Percentiles rank a stretch among this genome's conserved stretches.
Conservation (phyloP, 192 early-diverging fungal genomes). For the Phycomyces blakesleeanus region DNA sequence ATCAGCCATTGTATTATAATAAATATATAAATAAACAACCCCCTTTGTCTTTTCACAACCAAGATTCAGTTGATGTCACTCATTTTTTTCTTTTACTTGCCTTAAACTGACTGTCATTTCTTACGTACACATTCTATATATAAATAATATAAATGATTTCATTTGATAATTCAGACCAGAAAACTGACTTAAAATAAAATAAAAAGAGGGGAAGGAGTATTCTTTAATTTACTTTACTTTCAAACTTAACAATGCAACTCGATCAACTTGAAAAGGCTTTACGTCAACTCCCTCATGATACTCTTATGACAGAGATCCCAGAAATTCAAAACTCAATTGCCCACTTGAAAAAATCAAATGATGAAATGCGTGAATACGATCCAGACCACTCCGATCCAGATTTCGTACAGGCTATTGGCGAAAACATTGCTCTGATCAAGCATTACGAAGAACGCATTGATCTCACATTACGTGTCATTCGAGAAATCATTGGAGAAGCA, state of each 20-base stretch:
- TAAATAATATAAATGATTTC: too few species aligned
- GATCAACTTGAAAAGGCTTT: constrained; percentile 11
- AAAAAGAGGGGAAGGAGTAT: too few species aligned
- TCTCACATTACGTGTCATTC: constrained; percentile 20
- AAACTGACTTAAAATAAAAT: too few species aligned
- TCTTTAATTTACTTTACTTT: too few species aligned
- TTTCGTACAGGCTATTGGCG: constrained; percentile 29
- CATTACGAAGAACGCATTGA: constrained; percentile 32
- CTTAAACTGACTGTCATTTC: too few species aligned
- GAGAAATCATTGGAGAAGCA: constrained; percentile 24
- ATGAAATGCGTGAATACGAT: constrained; percentile 38
- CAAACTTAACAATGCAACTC: constrained; percentile 5
- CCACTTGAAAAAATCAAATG: constrained; percentile 38
- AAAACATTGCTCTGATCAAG: constrained; percentile 34
- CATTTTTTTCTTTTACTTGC: too few species aligned
- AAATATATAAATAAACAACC: too few species aligned
- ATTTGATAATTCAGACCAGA: too few species aligned
- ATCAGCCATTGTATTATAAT: too few species aligned
- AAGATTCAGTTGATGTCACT: too few species aligned
- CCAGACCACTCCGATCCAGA: constrained; percentile 31
- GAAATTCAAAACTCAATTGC: constrained; percentile 38
- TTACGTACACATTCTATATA: too few species aligned
- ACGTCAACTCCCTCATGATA: constrained; percentile 23
- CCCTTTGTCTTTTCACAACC: too few species aligned
- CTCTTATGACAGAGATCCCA: constrained; percentile 34